phyloP scores from a whole-genome alignment of 2,329 filamentous ascomycete genomes.

The Fusarium domesticum region DNA sequence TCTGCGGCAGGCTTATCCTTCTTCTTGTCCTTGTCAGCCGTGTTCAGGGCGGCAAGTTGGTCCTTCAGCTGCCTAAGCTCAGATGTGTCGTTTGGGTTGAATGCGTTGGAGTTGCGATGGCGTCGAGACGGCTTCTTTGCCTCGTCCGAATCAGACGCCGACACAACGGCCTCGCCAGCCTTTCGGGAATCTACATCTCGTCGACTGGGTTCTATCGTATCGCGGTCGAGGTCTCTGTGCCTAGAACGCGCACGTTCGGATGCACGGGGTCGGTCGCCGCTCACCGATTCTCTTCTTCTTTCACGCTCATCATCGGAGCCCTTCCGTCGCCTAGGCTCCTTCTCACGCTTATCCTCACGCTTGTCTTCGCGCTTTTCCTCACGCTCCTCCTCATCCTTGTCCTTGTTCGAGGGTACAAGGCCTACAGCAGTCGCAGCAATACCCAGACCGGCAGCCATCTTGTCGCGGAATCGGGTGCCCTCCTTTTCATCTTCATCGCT shows the following conservation, averaged over 20 bases:
- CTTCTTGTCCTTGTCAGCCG: constrained; percentile 25
- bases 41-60: constrained; percentile 44
- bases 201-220: constrained; percentile 32
- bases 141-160: constrained; percentile 43
- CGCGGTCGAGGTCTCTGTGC: constrained; percentile 22
- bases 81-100: constrained; percentile 52
- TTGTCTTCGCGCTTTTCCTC: constrained; percentile 28
- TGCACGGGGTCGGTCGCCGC: constrained; percentile 14
- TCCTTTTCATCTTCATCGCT: constrained; percentile 40
- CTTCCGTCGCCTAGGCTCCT: constrained; percentile 29
- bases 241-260: constrained; percentile 18
- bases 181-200: constrained; percentile 40
- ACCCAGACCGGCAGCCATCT: constrained; percentile 46
- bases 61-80: constrained; percentile 50
- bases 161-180: constrained; percentile 34
- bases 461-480: constrained; percentile 46
- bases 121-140: constrained; percentile 39
- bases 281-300: constrained; percentile 19
- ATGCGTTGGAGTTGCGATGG: constrained; percentile 39
- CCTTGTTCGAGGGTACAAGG: constrained; percentile 37
- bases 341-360: constrained; percentile 38
- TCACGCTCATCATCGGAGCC: constrained; percentile 34
- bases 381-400: constrained; percentile 39
- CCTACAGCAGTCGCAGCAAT: constrained; percentile 49
- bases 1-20: constrained; percentile 19